A percentile compares a stretch with the other conserved stretches of the same genome.
These are phyloP conservation scores for Scheffersomyces coipomensis DNA, from an alignment of 805 yeast genomes.

Conservation along the genomic window DNA sequence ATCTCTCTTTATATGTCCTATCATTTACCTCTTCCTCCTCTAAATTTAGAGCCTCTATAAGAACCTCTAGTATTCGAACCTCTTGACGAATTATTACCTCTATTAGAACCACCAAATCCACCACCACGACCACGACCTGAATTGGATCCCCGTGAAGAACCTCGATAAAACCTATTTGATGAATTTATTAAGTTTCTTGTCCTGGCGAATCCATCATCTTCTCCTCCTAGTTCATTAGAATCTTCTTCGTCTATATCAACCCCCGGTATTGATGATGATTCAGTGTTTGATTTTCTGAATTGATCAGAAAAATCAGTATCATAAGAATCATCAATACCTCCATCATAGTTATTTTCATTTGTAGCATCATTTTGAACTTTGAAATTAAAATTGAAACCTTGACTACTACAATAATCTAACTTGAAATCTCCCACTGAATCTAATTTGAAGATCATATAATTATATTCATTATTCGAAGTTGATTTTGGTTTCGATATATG, in stretches of 20 bases:
- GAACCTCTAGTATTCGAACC: slow-evolving; percentile 10
- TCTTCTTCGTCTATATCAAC: too few species aligned
- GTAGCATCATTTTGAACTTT: slow-evolving; percentile 24
- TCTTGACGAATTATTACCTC: slow-evolving; percentile 7
- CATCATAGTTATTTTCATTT: too few species aligned
- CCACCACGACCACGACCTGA: slow-evolving; percentile 3
- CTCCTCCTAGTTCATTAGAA: background rate
- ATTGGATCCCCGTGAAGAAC: background rate
- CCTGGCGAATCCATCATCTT: slow-evolving; percentile 1
- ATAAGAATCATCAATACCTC: slow-evolving; percentile 7
- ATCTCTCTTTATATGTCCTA: too few species aligned
- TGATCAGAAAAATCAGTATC: background rate
- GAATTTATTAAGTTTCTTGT: background rate
- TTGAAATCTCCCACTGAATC: slow-evolving; percentile 45
- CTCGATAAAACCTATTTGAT: background rate
- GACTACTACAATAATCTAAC: slow-evolving; percentile 48
- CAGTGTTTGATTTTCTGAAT: slow-evolving; percentile 1
- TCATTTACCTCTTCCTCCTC: slow-evolving; percentile 10
- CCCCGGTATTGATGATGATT: too few species aligned
- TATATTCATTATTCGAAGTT: slow-evolving; percentile 15
- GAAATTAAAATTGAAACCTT: slow-evolving; percentile 64
- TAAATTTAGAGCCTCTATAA: slow-evolving; percentile 3
- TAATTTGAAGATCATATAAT: slow-evolving; percentile 49
- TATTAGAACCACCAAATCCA: background rate
- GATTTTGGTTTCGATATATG: slow-evolving; percentile 11